Evolutionary conservation across 1,139 yeast species (phyloP).

Genomic region (Candida sp.): DNA sequence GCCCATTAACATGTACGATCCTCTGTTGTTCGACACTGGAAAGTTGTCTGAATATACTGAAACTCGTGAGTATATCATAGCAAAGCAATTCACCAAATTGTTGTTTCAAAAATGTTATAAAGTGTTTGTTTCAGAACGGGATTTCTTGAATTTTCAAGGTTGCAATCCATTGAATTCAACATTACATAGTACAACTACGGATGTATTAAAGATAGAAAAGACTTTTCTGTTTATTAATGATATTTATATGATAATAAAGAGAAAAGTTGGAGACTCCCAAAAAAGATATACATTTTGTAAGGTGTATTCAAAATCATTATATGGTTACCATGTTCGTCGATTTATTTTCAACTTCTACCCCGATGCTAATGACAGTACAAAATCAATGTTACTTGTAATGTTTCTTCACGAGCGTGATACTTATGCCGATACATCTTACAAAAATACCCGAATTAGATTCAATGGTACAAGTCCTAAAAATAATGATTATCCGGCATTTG

Average conservation of each 20-base stretch:
- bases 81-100: neutral
- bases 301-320: neutral
- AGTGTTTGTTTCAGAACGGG: neutral
- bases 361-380: neutral
- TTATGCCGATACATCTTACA: neutral
- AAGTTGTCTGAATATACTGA: neutral
- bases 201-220: neutral
- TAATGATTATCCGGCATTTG: neutral
- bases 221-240: neutral
- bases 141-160: neutral
- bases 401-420: neutral
- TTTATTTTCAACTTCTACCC: neutral
- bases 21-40: neutral
- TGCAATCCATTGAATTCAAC: neutral
- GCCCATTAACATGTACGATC: neutral
- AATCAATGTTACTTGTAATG: neutral
- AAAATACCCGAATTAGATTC: neutral
- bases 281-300: neutral
- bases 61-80: neutral
- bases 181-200: neutral
- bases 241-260: no score
- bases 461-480: neutral
- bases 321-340: neutral
- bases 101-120: neutral
- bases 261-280: neutral